These are phyloP conservation scores for Mrakia blollopis DNA, from an alignment of 768 basidiomycete species.

Conservation along the genomic window DNA sequence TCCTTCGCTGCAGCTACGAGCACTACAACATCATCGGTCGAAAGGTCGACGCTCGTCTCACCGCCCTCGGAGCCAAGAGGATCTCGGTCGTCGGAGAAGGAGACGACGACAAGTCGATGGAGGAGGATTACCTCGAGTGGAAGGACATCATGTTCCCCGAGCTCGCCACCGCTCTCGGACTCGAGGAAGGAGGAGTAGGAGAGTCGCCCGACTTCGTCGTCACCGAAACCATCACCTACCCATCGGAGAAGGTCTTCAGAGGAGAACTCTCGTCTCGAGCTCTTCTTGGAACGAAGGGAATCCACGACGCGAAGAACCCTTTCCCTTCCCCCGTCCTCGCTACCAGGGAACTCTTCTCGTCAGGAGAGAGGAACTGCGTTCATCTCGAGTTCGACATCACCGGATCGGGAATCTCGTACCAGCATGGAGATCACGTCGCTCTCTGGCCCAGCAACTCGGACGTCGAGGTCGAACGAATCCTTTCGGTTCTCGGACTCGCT, in stretches of 20 bases:
- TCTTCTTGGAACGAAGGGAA: constrained; percentile 85
- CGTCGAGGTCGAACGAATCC: constrained; percentile 79
- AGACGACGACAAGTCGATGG: constrained; percentile 99
- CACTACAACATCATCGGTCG: constrained; percentile 90
- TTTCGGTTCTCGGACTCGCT: constrained; percentile 76
- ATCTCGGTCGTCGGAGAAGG: constrained; percentile 91
- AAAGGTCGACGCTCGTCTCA: constrained; percentile 65
- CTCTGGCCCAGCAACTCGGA: constrained; percentile 96
- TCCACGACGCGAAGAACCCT: constrained; percentile 97
- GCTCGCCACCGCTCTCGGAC: constrained; percentile 72
- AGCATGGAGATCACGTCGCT: constrained; percentile 96
- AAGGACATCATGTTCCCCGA: constrained; percentile 96
- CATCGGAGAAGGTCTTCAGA: constrained; percentile 85
- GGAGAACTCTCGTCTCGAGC: constrained; percentile 96
- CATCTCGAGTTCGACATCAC: constrained; percentile 91
- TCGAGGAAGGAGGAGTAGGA: constrained; percentile 94
- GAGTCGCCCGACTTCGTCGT: constrained; percentile 92
- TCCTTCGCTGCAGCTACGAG: constrained; percentile 62
- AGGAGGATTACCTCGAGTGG: constrained; percentile 99
- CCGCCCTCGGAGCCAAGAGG: constrained; percentile 72
- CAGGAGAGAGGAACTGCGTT: constrained; percentile 79
- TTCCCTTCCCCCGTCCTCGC: constrained; percentile 74
- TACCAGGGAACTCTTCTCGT: constrained; percentile 77
- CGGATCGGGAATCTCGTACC: constrained; percentile 95
- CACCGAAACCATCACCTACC: constrained; percentile 64